These are phyloP conservation scores for Triangularia setosa DNA, from an alignment of 2,329 filamentous ascomycete species.

Conservation along the genomic window DNA sequence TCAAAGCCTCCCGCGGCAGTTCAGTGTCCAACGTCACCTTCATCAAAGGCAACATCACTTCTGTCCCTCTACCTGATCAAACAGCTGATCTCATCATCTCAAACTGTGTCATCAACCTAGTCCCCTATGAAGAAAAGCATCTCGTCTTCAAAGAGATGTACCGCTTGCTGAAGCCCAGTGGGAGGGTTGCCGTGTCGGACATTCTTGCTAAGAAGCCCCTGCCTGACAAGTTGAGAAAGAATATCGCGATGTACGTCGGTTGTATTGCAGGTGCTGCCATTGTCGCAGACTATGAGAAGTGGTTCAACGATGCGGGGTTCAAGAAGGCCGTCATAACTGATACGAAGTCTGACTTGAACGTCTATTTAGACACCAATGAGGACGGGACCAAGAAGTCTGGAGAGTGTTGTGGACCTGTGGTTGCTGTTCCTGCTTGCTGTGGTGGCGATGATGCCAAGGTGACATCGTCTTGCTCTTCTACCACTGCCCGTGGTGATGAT, in stretches of 20 bases:
- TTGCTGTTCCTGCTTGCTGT: neutral
- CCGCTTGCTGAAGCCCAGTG: slow-evolving; percentile 53
- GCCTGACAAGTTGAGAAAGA: slow-evolving; percentile 42
- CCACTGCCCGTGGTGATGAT: slow-evolving; percentile 17
- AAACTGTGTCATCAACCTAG: slow-evolving; percentile 61
- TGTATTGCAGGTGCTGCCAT: slow-evolving; percentile 57
- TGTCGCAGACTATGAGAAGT: slow-evolving; percentile 48
- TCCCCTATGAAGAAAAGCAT: slow-evolving; percentile 49
- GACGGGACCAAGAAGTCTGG: slow-evolving; percentile 24
- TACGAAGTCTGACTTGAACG: slow-evolving; percentile 44
- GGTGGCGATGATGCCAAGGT: slow-evolving; percentile 10
- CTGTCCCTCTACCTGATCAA: slow-evolving; percentile 39
- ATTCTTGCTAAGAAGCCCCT: slow-evolving; percentile 52
- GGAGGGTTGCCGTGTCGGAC: slow-evolving; percentile 56
- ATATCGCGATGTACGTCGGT: slow-evolving; percentile 54
- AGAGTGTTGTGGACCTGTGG: slow-evolving; percentile 9
- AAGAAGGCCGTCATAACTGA: slow-evolving; percentile 44
- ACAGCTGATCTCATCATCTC: slow-evolving; percentile 55
- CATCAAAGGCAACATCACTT: slow-evolving; percentile 48
- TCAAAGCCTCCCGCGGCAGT: slow-evolving; percentile 34
- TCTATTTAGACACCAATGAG: slow-evolving; percentile 37
- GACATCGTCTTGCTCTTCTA: slow-evolving; percentile 6
- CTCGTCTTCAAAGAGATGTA: slow-evolving; percentile 55
- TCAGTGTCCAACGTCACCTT: slow-evolving; percentile 46
- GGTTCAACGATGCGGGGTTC: slow-evolving; percentile 49